Evolutionary conservation across 768 basidiomycete genomes (phyloP).

Genomic region (Trametes maxima): DNA sequence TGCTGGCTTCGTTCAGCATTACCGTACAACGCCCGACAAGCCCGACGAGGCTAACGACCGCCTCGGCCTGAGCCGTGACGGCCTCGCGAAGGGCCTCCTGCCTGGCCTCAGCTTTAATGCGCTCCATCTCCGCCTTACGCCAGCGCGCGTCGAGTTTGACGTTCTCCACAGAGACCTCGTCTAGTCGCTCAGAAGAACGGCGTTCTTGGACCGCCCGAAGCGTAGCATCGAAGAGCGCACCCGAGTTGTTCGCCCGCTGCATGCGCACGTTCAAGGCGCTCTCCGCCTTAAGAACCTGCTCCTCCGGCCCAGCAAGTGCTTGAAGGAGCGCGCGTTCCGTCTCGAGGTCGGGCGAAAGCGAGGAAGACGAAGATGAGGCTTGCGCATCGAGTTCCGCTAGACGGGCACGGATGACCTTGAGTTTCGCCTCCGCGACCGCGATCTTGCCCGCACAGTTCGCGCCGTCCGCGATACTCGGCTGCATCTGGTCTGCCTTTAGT

Average conservation of each 20-base stretch:
- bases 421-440: constrained; percentile 66
- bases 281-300: constrained; percentile 59
- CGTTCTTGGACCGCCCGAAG: constrained; percentile 83
- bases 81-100: constrained; percentile 63
- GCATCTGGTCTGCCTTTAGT: constrained; percentile 70
- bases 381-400: constrained; percentile 57
- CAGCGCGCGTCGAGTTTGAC: constrained; percentile 69
- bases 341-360: constrained; percentile 59
- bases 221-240: constrained; percentile 83
- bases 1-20: constrained; percentile 61
- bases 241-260: constrained; percentile 71
- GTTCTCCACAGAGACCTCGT: constrained; percentile 68
- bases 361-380: constrained; percentile 35
- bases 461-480: constrained; percentile 71
- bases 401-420: constrained; percentile 64
- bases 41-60: constrained; percentile 72
- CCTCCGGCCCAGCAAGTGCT: constrained; percentile 70
- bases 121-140: constrained; percentile 73
- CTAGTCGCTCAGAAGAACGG: constrained; percentile 69
- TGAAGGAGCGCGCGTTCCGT: constrained; percentile 73
- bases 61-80: constrained; percentile 63
- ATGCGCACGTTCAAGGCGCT: constrained; percentile 61
- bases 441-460: constrained; percentile 74
- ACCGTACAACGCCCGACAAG: constrained; percentile 81
- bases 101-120: constrained; percentile 64